phyloP scores from a whole-genome alignment of 257 asterid genomes.

The Solanum chiquidenum region DNA sequence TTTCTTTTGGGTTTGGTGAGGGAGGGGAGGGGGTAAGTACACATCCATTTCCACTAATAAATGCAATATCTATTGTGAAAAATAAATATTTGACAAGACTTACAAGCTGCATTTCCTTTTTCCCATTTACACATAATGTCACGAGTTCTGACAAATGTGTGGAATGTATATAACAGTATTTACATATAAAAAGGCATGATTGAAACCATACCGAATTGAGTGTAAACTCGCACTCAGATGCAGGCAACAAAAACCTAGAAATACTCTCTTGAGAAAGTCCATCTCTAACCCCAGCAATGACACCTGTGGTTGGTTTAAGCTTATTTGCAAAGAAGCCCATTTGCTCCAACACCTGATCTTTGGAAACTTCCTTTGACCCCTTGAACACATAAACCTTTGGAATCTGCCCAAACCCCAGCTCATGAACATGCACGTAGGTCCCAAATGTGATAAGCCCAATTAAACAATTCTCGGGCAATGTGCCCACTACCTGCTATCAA shows the following conservation, averaged over 20 bases:
- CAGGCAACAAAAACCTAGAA: conserved; percentile 87
- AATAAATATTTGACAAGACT: background rate
- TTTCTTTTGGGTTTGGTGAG: background rate
- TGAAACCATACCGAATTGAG: conserved; percentile 61
- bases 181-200: background rate
- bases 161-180: background rate
- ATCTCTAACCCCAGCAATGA: conserved; percentile 90
- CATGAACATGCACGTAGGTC: conserved; percentile 84
- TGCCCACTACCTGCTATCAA: conserved; percentile 69
- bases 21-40: background rate
- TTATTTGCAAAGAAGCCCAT: conserved; percentile 85
- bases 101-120: background rate
- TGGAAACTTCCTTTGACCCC: conserved; percentile 86
- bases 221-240: conserved; percentile 94
- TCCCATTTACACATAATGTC: background rate
- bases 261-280: conserved; percentile 90
- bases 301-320: conserved; percentile 76
- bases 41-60: background rate
- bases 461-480: conserved; percentile 86
- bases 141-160: background rate
- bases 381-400: conserved; percentile 93
- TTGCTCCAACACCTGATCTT: conserved; percentile 87
- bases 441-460: conserved; percentile 91
- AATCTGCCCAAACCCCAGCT: conserved; percentile 84
- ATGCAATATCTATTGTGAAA: background rate